These are phyloP conservation scores for Podila clonocystis DNA, from an alignment of 192 early-diverging fungal genomes.

Conservation along the genomic window DNA sequence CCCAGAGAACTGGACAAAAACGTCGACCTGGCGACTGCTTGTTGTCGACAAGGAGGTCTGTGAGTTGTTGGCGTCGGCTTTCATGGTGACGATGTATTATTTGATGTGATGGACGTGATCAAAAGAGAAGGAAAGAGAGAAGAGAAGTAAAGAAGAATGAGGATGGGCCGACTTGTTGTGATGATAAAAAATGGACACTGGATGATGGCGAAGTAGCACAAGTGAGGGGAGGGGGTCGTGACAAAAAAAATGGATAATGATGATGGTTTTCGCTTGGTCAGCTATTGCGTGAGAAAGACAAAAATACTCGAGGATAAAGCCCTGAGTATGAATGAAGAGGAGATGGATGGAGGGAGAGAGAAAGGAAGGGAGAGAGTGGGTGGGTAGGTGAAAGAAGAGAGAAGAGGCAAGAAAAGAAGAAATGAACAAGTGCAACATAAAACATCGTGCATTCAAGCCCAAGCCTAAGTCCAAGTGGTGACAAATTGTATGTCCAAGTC, in stretches of 20 bases:
- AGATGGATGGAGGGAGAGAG: not conserved
- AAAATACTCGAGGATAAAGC: not conserved
- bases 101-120: not conserved
- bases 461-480: not conserved
- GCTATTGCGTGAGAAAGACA: too few species aligned
- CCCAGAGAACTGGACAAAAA: slow-evolving; percentile 50
- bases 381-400: not conserved
- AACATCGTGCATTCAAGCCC: not conserved
- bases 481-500: not conserved
- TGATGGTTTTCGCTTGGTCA: too few species aligned
- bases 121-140: not conserved
- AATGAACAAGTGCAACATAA: not conserved
- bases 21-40: slow-evolving; percentile 40
- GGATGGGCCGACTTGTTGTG: not conserved
- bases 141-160: not conserved
- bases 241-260: not conserved
- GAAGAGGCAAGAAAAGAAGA: not conserved
- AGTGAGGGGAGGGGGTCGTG: not conserved
- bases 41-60: slow-evolving; percentile 14
- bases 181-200: not conserved
- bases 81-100: slow-evolving; percentile 10
- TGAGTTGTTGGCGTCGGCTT: slow-evolving; percentile 29
- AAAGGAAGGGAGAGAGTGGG: not conserved
- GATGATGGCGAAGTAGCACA: not conserved
- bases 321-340: not conserved